Conservation (phyloP, 108 stramenopile species). For the Pelagomonas calceolata region DNA sequence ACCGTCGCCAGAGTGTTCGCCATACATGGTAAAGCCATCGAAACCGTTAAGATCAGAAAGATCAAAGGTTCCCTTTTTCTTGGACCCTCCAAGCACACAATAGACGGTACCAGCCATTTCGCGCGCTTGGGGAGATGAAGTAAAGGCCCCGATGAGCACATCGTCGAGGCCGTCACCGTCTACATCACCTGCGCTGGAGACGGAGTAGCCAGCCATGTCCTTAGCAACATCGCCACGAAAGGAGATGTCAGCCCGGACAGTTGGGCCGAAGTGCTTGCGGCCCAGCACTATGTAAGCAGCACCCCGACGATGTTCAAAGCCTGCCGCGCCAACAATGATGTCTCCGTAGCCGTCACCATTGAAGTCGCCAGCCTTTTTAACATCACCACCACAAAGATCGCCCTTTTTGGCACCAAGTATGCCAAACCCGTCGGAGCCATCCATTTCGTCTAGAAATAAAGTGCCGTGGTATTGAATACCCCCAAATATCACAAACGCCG, state of each 20-base stretch:
- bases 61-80: neutral
- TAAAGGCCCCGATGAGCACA: neutral
- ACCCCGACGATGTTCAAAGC: neutral
- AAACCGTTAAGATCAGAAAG: neutral
- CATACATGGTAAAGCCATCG: neutral
- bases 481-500: neutral
- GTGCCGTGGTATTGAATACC: neutral
- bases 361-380: conserved; percentile 10
- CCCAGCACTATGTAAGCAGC: neutral
- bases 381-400: neutral
- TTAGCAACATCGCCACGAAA: neutral
- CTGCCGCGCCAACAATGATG: conserved; percentile 5
- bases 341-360: conserved; percentile 11
- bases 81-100: neutral
- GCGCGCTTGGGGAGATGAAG: neutral
- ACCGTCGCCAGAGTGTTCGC: neutral
- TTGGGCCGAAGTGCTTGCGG: neutral
- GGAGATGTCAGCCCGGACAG: neutral
- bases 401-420: neutral
- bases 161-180: neutral
- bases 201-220: neutral
- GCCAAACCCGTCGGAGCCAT: neutral
- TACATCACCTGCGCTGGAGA: neutral
- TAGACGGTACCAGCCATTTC: neutral
- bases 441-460: neutral